Evolutionary conservation across 2,329 filamentous ascomycete genomes (phyloP), one percentile per base, ranked within the genome.

Genomic region (Colletotrichum sansevieriae): DNA sequence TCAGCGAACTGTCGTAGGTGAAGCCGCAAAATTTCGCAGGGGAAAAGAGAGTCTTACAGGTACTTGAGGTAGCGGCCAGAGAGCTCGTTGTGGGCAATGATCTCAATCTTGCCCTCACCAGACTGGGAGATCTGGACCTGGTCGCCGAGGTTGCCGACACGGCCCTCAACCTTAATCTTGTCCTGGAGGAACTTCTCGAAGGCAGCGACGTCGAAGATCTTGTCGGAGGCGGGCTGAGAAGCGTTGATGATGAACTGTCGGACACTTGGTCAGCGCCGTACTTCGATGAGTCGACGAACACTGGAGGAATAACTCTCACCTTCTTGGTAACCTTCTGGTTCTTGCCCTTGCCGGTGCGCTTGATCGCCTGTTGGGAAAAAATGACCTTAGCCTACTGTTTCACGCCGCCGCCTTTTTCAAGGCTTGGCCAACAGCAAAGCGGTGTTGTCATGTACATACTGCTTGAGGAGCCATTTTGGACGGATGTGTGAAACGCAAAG

Each of bases 101-200:
- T 91, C 90, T 98, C 95, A 81, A 99, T 92, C 91, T 98, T 98
- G 85, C 95, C 96, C 80, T 98, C 96, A 76, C 93, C 94, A 79
- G 91, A 85, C 89, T 97, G 93, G 80, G 90, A 91, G 88, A 99
- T 96, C 82, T 90, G 87, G 81, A 99, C 91, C 82, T 88, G 90
- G 81, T 98, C 96, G 82, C 96, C 96, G 77, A 99, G 92, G 91
- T 99, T 98, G 78, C 95, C 95, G 81, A 95, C 95, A 82, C 94
- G 95, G 87, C 95, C 95, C 77, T 98, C 96, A 78, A 99, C 94
- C 93, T 99, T 99, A 91, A 99, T 97, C 87, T 93, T 94, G 86
- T 98, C 96, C 90, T 98, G 95, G 73, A 99, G 93, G 92, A 99
- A 99, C 91, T 98, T 98, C 88, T 98, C 95, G 84, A 99, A 99